Conservation (phyloP, 176 grass and related monocot species). For the Avena eriantha region DNA sequence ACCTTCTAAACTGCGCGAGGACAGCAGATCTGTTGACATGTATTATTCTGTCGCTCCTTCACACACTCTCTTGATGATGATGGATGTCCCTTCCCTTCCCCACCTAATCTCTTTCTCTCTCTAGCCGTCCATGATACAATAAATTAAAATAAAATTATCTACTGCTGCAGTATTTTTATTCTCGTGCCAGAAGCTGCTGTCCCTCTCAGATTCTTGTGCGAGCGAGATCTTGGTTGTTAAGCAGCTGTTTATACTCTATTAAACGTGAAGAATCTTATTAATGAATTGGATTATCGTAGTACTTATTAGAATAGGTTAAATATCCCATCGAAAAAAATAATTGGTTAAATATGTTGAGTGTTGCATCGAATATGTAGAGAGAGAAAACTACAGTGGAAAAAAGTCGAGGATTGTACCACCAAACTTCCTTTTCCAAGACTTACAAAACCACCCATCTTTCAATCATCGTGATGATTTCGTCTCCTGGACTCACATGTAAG, state of each 20-base stretch:
- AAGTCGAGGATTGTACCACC: constrained; percentile 48
- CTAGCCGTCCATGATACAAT: not conserved
- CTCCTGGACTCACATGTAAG: not conserved
- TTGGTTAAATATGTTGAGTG: too few species aligned
- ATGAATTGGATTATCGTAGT: too few species aligned
- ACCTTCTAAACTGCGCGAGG: constrained; percentile 55
- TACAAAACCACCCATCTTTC: constrained; percentile 54
- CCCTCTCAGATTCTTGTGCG: constrained; percentile 34
- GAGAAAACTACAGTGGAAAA: not conserved
- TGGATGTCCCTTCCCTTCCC: constrained; percentile 18
- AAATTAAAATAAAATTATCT: not conserved
- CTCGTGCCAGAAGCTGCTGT: constrained; percentile 25
- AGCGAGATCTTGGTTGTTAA: constrained; percentile 1
- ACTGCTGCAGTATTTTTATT: too few species aligned
- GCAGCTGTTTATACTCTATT: not conserved
- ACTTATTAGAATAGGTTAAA: too few species aligned
- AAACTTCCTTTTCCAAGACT: constrained; percentile 44
- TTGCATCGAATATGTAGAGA: too few species aligned
- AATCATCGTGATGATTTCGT: constrained; percentile 12
- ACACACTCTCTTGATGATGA: not conserved
- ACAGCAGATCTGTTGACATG: constrained; percentile 70
- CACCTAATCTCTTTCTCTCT: constrained; percentile 38
- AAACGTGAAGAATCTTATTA: not conserved
- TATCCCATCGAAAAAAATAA: too few species aligned
- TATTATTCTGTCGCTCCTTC: not conserved